Evolutionary conservation across 495 filamentous ascomycete genomes (phyloP), one percentile per base, ranked within the genome.

Genomic region (Schizothecium vesticola): DNA sequence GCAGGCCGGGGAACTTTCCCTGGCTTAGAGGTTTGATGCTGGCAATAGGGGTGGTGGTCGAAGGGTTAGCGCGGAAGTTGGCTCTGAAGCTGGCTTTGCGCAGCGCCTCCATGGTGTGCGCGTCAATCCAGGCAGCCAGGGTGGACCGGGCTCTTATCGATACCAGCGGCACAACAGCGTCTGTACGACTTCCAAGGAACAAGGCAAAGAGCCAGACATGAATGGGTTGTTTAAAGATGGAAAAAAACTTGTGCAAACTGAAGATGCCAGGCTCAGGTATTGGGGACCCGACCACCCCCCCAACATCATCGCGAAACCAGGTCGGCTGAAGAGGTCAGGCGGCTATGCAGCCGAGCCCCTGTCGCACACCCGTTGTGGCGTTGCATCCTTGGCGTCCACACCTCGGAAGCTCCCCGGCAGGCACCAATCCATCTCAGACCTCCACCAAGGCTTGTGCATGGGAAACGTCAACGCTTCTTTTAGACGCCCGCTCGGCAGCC

Each of bases 1-100:
- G 19, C n/a, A 74, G 57, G 21, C 72, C 68, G 1, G 57, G 16
- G 8, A 74, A 74, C 0, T 36, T 59, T 13, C 66, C 64, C 13
- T 8, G 56, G 13, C 6, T 12, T 10, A 24, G 63, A 9, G 59
- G 21, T 24, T 55, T 61, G 25, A 36, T 57, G 26, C 8, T 25
- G 57, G 36, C 24, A 22, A 24, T 22, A 55, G 36, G 33, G 59
- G n/a, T 28, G 43, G 69, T 28, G 24, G 29, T 36, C 21, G 43
- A 0, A 22, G 23, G n/a, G n/a, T 11, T 25, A 24, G 8, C 57
- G 26, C 24, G n/a, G 21, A 25, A n/a, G 9, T 59, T 59, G 24
- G 19, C 26, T 10, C 22, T 8, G 26, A 59, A 59, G 26, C 26
- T 28, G 3, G 26, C 26, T 28, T 28, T 28, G 3, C 26, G 26